Base-by-base conservation (phyloP, 208 protist species). In the Novymonas esmeraldas region DNA sequence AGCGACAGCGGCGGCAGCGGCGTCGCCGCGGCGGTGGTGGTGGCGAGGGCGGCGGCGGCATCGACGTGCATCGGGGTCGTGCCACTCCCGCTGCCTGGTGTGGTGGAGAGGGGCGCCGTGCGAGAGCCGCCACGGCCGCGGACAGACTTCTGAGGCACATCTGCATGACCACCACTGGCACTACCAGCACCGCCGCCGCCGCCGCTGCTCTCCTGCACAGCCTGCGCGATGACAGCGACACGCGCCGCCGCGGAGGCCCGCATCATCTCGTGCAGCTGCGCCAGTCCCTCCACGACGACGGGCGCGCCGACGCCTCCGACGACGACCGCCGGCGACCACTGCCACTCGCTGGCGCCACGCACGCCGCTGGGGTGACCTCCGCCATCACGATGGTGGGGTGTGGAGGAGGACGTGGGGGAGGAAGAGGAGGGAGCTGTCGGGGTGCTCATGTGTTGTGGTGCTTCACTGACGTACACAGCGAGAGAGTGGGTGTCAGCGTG, bases 1-100 rank as follows among this genome's bases (percentile, higher is more conserved):
- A 76, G 36, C 44, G 70, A n/a, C n/a, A 64, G 48, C 22, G 70
- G 60, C 7, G 70, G 70, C 16, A 76, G 55, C 2, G 62, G n/a
- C 39, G 14, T 7, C 59, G 33, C 26, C 28, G 41, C 29, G 7
- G 39, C 28, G 38, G 58, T 20, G 33, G 29, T 6, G 3, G 41
- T 18, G 7, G 39, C 28, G 38, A 49, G 20, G 33, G 29, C 11
- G 3, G 45, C 45, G 24, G 6, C n/a, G 18, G 18, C 38, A 50
- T 38, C 49, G 22, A 20, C 22, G n/a, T 39, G 11, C n/a, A 9
- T 49, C 33, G n/a, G 36, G 11, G 54, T 29, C 34, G 9, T 9
- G 39, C 24, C 46, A 16, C 46, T 16, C 6, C 14, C 24, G 39
- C 39, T 61, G 22, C 14, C 22, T 16, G 56, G 56, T 2, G 56